Evolutionary conservation across 2,329 filamentous ascomycete genomes (phyloP), one percentile per base, ranked within the genome.

Genomic region (Emergomyces orientalis): DNA sequence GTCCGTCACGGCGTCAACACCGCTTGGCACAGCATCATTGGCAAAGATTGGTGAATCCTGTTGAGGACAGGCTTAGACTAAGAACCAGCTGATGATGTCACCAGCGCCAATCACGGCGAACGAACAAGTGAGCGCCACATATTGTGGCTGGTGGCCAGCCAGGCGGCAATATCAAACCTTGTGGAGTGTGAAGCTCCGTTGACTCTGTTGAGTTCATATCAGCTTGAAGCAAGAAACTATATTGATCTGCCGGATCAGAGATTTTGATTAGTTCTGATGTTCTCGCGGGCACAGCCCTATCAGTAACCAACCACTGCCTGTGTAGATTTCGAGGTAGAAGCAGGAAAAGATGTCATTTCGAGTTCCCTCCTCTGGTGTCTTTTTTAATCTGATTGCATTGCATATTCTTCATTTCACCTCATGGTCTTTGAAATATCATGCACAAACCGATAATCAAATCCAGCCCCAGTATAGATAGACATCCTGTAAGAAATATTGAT

Each of bases 1-100:
- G 25, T 58, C 11, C 37, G 13, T 39, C 52, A 41, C 55, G n/a
- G 55, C 55, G 55, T 17, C 39, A 58, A 58, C 13, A 17, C 6
- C 6, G 22, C 55, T 58, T 58, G 55, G 55, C 55, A 17, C 32
- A 7, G 55, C 37, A 58, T 58, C 55, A 27, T 25, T 39, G 32
- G 54, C 32, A 32, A n/a, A 51, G 47, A 51, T 17, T 51, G 25
- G 25, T 55, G 49, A 9, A 25, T 27, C 11, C n/a, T 25, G n/a
- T 25, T 51, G 22, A 51, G 11, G 47, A 27, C 22, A 19, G n/a
- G n/a, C n/a, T n/a, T n/a, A n/a, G n/a, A n/a, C n/a, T n/a, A n/a
- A n/a, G n/a, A n/a, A n/a, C n/a, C n/a, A n/a, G n/a, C n/a, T n/a
- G 22, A 58, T 58, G 55, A 58, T 58, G 55, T 58, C 55, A 58